A percentile compares a stretch with the other conserved stretches of the same genome.
Conservation (phyloP, 2,329 filamentous ascomycete species). For the Phyllosticta paracitricarpa region DNA sequence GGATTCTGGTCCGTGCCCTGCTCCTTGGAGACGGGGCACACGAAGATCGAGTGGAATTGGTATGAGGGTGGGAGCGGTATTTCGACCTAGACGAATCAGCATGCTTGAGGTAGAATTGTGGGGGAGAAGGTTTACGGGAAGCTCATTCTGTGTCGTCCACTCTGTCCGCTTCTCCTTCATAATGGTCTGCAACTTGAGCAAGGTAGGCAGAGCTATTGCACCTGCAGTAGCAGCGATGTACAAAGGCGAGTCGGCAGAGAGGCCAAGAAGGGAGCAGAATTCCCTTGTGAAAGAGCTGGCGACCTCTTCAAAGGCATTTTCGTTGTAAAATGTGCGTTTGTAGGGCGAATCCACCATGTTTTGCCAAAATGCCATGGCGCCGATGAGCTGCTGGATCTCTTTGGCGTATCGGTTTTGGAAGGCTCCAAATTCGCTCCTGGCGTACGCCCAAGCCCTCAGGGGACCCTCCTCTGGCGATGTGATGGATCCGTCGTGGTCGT, state of each 20-base stretch:
- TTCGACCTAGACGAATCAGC: constrained; percentile 41
- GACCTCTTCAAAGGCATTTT: constrained; percentile 71
- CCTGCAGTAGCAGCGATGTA: constrained; percentile 90
- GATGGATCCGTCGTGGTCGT: constrained; percentile 42
- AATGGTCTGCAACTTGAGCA: constrained; percentile 80
- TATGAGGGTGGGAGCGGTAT: constrained; percentile 55
- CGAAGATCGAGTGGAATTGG: constrained; percentile 89
- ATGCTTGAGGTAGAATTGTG: not conserved
- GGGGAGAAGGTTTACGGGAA: constrained; percentile 56
- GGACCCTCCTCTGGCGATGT: constrained; percentile 42
- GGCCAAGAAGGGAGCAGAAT: constrained; percentile 82
- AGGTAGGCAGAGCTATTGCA: constrained; percentile 76
- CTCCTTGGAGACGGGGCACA: constrained; percentile 94
- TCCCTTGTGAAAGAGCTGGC: constrained; percentile 82
- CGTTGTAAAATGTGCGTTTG: constrained; percentile 62
- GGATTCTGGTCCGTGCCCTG: constrained; percentile 89
- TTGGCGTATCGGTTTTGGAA: constrained; percentile 66
- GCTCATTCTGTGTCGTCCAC: constrained; percentile 86
- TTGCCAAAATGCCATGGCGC: constrained; percentile 67
- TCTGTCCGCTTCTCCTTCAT: constrained; percentile 85
- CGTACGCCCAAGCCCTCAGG: constrained; percentile 63
- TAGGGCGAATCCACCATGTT: constrained; percentile 75
- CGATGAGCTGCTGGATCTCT: constrained; percentile 73
- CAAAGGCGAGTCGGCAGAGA: constrained; percentile 84
- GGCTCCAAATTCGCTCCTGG: constrained; percentile 58